phyloP scores from a whole-genome alignment of 208 protist species.

The Entamoeba dispar region DNA sequence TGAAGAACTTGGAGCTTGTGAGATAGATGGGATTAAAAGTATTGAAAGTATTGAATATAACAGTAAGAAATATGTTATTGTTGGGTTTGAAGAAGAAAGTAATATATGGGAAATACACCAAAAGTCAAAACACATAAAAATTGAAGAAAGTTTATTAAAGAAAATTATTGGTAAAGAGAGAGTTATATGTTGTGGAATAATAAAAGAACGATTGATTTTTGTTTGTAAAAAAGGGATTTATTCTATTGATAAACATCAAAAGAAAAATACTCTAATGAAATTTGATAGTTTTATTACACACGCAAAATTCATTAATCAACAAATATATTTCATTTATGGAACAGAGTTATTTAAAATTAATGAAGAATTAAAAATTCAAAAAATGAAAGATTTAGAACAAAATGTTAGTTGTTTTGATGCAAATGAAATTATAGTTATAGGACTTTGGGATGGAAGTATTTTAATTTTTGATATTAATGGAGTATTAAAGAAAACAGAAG shows the following conservation, averaged over 20 bases:
- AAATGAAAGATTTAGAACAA: not conserved
- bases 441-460: not conserved
- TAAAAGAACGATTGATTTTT: no score
- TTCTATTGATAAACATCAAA: not conserved
- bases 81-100: no score
- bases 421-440: not conserved
- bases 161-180: no score
- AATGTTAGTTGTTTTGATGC: not conserved
- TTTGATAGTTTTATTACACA: not conserved
- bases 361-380: not conserved
- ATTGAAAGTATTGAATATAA: no score
- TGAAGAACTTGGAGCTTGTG: not conserved
- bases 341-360: not conserved
- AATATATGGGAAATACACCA: no score
- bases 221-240: no score
- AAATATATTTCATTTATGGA: not conserved
- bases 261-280: not conserved
- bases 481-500: not conserved
- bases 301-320: not conserved
- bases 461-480: not conserved
- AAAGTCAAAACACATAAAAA: no score
- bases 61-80: no score
- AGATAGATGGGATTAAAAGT: not conserved
- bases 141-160: no score
- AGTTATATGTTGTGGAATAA: no score